Evolutionary conservation across 257 asterid genomes (phyloP), one percentile per base, ranked within the genome.

Genomic region (Nemophila menziesii): DNA sequence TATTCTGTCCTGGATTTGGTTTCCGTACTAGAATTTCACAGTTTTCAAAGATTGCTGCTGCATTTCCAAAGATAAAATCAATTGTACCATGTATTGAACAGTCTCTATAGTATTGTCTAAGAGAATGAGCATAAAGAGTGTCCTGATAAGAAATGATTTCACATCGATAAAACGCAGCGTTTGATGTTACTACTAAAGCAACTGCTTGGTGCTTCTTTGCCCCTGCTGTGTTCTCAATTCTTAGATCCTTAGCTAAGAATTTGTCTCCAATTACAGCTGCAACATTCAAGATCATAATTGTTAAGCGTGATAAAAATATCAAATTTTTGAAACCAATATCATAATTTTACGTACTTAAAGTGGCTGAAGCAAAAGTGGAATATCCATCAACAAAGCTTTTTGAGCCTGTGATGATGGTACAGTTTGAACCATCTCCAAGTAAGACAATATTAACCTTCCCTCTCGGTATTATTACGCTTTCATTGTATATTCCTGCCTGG

Each of bases 181-280:
- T 78, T 0, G 90, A 74, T 0, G 82, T 78, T 0, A 74, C 82
- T 33, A 77, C 46, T 11, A 78, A 55, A 23, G 93, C 93, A 20
- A 81, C 93, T 16, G 86, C 90, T n/a, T 81, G 93, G 56, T 78
- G 90, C 71, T 81, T 81, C 39, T 67, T 74, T 22, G 90, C 74
- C 8, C 62, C 46, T 43, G 93, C 68, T 0, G 76, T 78, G 72
- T 81, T 81, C 20, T 44, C 45, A 51, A 80, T 61, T 46, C 75
- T 57, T 11, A 77, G 15, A 60, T 69, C 77, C 43, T 56, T 62
- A 21, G 78, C 93, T 56, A 81, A 39, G 76, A 77, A 81, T 67
- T 61, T 74, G 56, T 81, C 93, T 42, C 93, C 93, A 45, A 69
- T 50, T 48, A 81, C 93, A 65, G 77, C 93, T 80, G 74, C 56